Evolutionary conservation across 306 rosid genomes (phyloP).

Genomic region (Ochetophila trinervis): DNA sequence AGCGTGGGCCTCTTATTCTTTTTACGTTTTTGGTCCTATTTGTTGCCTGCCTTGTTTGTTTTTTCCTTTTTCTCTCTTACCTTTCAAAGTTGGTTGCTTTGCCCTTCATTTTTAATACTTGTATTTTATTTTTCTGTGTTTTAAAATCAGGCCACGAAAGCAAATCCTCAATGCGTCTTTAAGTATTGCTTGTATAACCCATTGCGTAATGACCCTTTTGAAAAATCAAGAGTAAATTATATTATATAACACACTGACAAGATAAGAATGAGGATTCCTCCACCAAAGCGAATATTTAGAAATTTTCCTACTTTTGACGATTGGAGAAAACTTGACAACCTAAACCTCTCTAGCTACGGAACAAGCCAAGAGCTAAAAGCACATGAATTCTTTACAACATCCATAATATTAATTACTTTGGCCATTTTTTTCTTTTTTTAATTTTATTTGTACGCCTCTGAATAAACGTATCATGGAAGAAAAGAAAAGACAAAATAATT

Average conservation of each 20-base stretch:
- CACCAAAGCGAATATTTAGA: slow-evolving; percentile 42
- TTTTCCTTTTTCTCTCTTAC: slow-evolving; percentile 13
- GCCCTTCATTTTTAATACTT: slow-evolving; percentile 15
- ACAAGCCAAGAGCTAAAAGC: slow-evolving; percentile 23
- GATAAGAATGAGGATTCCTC: slow-evolving; percentile 44
- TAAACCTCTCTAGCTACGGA: slow-evolving; percentile 24
- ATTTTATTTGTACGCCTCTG: no score
- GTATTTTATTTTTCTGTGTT: slow-evolving; percentile 16
- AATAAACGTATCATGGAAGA: no score
- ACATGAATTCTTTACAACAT: no score
- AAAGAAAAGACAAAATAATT: neutral
- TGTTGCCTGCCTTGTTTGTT: slow-evolving; percentile 18
- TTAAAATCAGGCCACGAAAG: slow-evolving; percentile 38
- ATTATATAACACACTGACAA: slow-evolving; percentile 4
- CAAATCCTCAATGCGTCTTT: slow-evolving; percentile 20
- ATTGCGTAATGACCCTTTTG: slow-evolving; percentile 25
- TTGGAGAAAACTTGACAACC: slow-evolving; percentile 21
- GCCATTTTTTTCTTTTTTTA: no score
- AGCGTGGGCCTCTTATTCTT: slow-evolving; percentile 44
- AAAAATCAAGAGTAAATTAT: slow-evolving; percentile 2
- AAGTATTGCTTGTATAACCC: slow-evolving; percentile 32
- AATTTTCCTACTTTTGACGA: slow-evolving; percentile 37
- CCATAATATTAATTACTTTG: no score
- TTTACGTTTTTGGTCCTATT: slow-evolving; percentile 41
- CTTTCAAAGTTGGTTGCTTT: slow-evolving; percentile 35